Evolutionary conservation across 2,329 filamentous ascomycete species (phyloP).

Genomic region (Akanthomyces dipterigenus): DNA sequence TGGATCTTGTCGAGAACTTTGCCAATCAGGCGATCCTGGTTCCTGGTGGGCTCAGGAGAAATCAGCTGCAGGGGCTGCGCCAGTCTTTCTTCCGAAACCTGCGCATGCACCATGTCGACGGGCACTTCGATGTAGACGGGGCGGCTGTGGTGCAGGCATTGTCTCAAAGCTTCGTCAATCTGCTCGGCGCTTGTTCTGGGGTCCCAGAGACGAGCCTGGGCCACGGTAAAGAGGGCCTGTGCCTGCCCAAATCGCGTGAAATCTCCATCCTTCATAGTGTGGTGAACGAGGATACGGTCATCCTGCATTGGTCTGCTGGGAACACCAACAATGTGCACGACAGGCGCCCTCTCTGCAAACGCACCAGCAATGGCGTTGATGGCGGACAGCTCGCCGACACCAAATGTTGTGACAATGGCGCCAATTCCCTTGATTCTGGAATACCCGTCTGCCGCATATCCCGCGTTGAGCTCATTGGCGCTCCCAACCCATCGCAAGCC

Average conservation of each 20-base stretch:
- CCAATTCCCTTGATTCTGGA: slow-evolving; percentile 44
- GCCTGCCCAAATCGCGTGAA: slow-evolving; percentile 45
- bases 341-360: slow-evolving; percentile 47
- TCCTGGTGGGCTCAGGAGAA: slow-evolving; percentile 7
- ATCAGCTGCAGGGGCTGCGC: slow-evolving; percentile 19
- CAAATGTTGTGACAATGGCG: slow-evolving; percentile 51
- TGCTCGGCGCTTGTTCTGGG: slow-evolving; percentile 37
- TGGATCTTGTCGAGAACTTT: slow-evolving; percentile 36
- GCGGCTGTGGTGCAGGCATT: slow-evolving; percentile 44
- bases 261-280: slow-evolving; percentile 50
- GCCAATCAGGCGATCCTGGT: slow-evolving; percentile 24
- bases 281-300: slow-evolving; percentile 39
- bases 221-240: slow-evolving; percentile 41
- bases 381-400: slow-evolving; percentile 51
- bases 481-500: slow-evolving; percentile 42
- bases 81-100: slow-evolving; percentile 27
- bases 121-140: slow-evolving; percentile 53
- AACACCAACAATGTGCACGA: slow-evolving; percentile 53
- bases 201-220: slow-evolving; percentile 40
- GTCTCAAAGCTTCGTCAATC: slow-evolving; percentile 43
- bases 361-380: slow-evolving; percentile 54
- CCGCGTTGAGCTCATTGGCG: slow-evolving; percentile 52
- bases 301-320: slow-evolving; percentile 38
- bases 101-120: slow-evolving; percentile 40
- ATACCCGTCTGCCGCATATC: slow-evolving; percentile 53